These are phyloP conservation scores for Dendrobium chrysotoxum DNA, from an alignment of 106 monocot species.

Conservation along the genomic window DNA sequence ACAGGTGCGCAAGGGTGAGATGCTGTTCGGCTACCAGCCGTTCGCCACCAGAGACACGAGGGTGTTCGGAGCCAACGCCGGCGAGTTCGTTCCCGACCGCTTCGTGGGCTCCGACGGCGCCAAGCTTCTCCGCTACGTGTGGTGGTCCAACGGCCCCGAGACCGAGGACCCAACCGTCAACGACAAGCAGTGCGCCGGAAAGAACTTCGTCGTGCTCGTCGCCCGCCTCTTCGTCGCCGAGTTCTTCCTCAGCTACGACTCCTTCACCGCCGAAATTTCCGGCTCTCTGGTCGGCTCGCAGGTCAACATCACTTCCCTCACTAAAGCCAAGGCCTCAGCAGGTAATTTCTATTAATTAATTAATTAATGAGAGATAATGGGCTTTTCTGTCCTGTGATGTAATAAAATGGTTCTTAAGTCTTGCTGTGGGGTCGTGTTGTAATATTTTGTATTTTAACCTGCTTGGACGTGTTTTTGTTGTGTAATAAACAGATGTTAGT, in stretches of 20 bases:
- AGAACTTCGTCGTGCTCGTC: conserved; percentile 32
- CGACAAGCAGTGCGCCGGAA: conserved; percentile 48
- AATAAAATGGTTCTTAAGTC: too few species aligned
- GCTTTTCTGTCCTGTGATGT: too few species aligned
- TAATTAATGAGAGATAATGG: too few species aligned
- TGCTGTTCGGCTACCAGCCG: conserved; percentile 50
- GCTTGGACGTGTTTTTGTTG: too few species aligned
- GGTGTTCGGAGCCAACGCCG: conserved; percentile 22
- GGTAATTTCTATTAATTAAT: too few species aligned
- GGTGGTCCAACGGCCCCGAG: conserved; percentile 24
- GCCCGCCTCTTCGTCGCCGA: conserved; percentile 34
- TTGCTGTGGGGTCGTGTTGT: too few species aligned
- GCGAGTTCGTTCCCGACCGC: conserved; percentile 34
- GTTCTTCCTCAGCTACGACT: conserved; percentile 40
- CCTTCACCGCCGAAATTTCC: conserved; percentile 28
- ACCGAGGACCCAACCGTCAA: conserved; percentile 25
- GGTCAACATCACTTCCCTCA: conserved; percentile 29
- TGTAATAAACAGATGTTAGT: too few species aligned
- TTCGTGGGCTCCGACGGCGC: conserved; percentile 23
- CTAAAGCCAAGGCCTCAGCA: conserved; percentile 7
- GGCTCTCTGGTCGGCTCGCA: conserved; percentile 7
- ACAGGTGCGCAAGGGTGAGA: conserved; percentile 41
- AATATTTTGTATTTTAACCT: too few species aligned
- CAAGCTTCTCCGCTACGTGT: conserved; percentile 25
- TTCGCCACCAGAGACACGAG: conserved; percentile 33